Percentiles rank a stretch among this genome's conserved stretches.
phyloP scores from a whole-genome alignment of 768 basidiomycete genomes.

The Phylloporus arenicola region DNA sequence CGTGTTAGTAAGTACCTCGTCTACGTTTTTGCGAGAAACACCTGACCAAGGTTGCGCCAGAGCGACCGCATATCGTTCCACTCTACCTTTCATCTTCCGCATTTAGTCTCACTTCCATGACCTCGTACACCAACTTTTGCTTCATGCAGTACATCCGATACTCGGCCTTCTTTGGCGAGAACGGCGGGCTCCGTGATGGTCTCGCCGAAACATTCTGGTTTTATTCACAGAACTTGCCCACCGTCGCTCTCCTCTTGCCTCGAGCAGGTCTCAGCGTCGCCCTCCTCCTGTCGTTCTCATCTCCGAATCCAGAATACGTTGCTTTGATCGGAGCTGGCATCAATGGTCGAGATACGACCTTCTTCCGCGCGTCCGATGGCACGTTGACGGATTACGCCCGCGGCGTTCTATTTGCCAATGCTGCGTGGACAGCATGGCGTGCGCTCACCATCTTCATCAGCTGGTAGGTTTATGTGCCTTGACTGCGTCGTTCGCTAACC shows the following conservation, averaged over 20 bases:
- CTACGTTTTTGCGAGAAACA: slow-evolving; percentile 14
- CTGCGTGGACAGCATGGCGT: slow-evolving; percentile 77
- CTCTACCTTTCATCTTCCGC: slow-evolving; percentile 80
- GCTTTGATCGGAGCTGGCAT: slow-evolving; percentile 45
- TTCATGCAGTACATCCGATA: slow-evolving; percentile 77
- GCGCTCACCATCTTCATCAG: slow-evolving; percentile 60
- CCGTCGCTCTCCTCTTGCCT: slow-evolving; percentile 76
- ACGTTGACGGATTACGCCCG: slow-evolving; percentile 69
- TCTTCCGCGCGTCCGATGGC: slow-evolving; percentile 61
- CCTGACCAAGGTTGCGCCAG: slow-evolving; percentile 35
- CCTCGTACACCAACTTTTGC: slow-evolving; percentile 78
- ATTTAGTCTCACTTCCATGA: slow-evolving; percentile 68
- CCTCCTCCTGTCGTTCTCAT: slow-evolving; percentile 61
- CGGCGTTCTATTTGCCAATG: slow-evolving; percentile 76
- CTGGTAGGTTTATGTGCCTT: slow-evolving; percentile 41
- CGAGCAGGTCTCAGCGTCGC: slow-evolving; percentile 73
- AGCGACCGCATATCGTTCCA: slow-evolving; percentile 76
- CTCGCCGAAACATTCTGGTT: slow-evolving; percentile 82
- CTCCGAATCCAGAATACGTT: slow-evolving; percentile 43
- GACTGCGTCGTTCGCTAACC: background rate
- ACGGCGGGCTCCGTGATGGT: slow-evolving; percentile 46
- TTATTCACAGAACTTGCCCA: slow-evolving; percentile 81
- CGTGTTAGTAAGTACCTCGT: slow-evolving; percentile 59
- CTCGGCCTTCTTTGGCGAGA: slow-evolving; percentile 57
- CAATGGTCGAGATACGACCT: slow-evolving; percentile 61